Conservation (phyloP, 225 moss, liverwort and hornwort genomes). For the Lunularia cruciata region DNA sequence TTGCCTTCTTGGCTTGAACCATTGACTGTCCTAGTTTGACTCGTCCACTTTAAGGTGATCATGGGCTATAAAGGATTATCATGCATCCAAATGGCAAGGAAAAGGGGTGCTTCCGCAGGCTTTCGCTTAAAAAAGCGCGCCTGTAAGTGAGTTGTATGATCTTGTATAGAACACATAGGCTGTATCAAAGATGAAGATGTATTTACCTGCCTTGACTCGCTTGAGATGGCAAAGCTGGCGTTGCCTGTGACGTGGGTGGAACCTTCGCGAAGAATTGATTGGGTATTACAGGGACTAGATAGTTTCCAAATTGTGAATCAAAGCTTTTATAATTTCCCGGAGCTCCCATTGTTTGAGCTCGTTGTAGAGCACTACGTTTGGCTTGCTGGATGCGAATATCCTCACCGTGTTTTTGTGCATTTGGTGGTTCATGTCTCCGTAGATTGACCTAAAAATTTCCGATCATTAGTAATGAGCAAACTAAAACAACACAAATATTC, state of each 20-base stretch:
- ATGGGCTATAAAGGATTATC: no score
- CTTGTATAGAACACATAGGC: no score
- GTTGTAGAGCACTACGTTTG: conserved; percentile 61
- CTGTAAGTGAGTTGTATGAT: no score
- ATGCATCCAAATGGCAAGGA: no score
- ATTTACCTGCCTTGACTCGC: conserved; percentile 22
- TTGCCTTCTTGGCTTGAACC: no score
- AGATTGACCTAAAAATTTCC: conserved; percentile 39
- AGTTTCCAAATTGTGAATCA: conserved; percentile 86
- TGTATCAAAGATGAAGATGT: no score
- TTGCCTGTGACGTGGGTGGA: conserved; percentile 16
- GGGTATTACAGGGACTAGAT: conserved; percentile 87
- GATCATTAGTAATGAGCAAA: no score
- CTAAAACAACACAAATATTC: no score
- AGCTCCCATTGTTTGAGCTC: conserved; percentile 73
- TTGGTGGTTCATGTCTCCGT: conserved; percentile 73
- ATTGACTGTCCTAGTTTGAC: no score
- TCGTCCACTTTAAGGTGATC: no score
- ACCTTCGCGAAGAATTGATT: conserved; percentile 79
- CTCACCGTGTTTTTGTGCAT: conserved; percentile 52
- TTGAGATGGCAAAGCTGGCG: conserved; percentile 22
- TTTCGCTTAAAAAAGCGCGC: no score
- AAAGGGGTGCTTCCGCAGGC: no score
- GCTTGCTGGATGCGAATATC: conserved; percentile 53
- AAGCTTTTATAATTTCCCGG: conserved; percentile 78